A percentile compares a stretch with the other conserved stretches of the same genome.
Evolutionary conservation across 73 alveolate species (phyloP).

Genomic region (Durusdinium trenchii): DNA sequence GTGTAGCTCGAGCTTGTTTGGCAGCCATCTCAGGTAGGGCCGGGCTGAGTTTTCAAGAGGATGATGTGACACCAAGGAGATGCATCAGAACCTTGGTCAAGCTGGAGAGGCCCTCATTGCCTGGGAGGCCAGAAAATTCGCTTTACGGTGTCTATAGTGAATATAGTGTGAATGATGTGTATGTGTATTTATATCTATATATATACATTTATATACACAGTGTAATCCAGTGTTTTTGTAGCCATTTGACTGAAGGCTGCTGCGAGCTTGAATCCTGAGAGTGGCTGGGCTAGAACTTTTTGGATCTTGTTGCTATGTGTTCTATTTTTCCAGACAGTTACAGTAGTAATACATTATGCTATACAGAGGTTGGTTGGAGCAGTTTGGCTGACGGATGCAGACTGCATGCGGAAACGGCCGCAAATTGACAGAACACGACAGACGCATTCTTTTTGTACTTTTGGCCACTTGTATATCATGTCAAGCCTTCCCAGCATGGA

Average conservation of each 20-base stretch:
- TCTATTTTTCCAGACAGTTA: neutral
- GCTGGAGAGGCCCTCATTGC: constrained; percentile 57
- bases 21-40: neutral
- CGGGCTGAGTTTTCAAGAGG: neutral
- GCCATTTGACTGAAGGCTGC: constrained; percentile 45
- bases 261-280: constrained; percentile 45
- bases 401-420: no score
- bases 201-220: no score
- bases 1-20: neutral
- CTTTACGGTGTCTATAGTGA: neutral
- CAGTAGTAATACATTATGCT: neutral
- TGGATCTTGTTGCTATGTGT: neutral
- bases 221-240: no score
- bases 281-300: neutral
- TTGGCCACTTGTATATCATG: no score
- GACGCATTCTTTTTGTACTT: no score
- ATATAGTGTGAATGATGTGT: no score
- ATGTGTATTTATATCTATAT: neutral
- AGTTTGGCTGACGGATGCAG: neutral
- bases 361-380: neutral
- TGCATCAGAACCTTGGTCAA: constrained; percentile 80
- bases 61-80: neutral
- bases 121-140: constrained; percentile 37
- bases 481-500: no score
- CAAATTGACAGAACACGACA: no score